Evolutionary conservation across 495 filamentous ascomycete genomes (phyloP).

Genomic region (Trichoderma reesei): DNA sequence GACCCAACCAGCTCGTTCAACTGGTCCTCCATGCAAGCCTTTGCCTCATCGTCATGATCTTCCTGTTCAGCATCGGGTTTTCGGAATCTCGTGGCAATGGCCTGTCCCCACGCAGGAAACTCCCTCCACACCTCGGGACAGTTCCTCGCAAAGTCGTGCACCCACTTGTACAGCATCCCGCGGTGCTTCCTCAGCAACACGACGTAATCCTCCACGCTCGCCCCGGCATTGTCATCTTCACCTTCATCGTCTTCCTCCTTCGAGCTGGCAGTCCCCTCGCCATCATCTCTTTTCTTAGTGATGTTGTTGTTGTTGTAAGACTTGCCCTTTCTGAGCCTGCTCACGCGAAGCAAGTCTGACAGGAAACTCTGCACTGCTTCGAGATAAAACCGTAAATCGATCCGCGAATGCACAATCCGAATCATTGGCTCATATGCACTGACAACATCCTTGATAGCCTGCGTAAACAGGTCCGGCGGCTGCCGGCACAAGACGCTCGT

Average conservation of each 20-base stretch:
- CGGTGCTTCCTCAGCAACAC: slow-evolving; percentile 44
- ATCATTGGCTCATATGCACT: slow-evolving; percentile 57
- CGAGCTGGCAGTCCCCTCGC: background rate
- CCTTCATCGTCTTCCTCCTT: slow-evolving; percentile 11
- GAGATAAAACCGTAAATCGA: slow-evolving; percentile 52
- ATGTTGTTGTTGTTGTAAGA: no score
- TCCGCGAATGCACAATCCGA: slow-evolving; percentile 48
- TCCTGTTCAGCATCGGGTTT: slow-evolving; percentile 6
- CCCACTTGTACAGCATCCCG: slow-evolving; percentile 45
- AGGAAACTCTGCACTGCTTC: slow-evolving; percentile 48
- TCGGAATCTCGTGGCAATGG: slow-evolving; percentile 32
- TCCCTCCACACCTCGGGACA: slow-evolving; percentile 45
- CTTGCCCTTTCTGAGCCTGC: slow-evolving; percentile 22
- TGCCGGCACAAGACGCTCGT: slow-evolving; percentile 45
- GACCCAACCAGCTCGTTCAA: slow-evolving; percentile 36
- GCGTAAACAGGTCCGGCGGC: slow-evolving; percentile 50
- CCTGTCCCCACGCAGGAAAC: slow-evolving; percentile 37
- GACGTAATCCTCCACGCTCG: slow-evolving; percentile 54
- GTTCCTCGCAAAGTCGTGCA: slow-evolving; percentile 52
- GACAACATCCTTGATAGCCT: slow-evolving; percentile 45
- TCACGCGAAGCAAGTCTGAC: slow-evolving; percentile 46
- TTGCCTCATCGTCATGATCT: slow-evolving; percentile 16
- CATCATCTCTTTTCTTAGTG: background rate
- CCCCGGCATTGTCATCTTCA: slow-evolving; percentile 19
- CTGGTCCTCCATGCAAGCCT: slow-evolving; percentile 28